phyloP scores from a whole-genome alignment of 148 eudicot genomes.

The Dianthus caryophyllus region DNA sequence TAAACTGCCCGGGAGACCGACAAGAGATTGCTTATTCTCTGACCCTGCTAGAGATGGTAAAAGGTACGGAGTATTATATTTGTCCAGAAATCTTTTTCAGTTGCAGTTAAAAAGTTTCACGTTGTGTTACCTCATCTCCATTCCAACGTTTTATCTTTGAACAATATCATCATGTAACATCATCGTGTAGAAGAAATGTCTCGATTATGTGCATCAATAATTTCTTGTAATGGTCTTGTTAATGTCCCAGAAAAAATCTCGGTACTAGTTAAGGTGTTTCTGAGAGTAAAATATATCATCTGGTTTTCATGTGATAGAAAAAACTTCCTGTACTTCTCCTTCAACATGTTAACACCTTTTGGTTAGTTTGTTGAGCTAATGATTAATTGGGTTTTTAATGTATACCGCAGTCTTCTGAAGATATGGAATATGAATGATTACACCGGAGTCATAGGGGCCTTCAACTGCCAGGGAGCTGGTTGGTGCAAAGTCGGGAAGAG shows the following conservation, averaged over 20 bases:
- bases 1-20: conserved; percentile 85
- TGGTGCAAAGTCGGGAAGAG: conserved; percentile 84
- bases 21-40: conserved; percentile 64
- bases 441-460: conserved; percentile 76
- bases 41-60: conserved; percentile 85
- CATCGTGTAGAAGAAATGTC: too few relatives aligned
- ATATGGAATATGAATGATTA: conserved; percentile 83
- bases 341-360: too few relatives aligned
- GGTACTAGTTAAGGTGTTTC: too few relatives aligned
- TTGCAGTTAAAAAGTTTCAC: background rate
- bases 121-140: background rate
- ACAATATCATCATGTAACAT: too few relatives aligned
- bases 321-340: background rate
- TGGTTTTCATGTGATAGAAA: too few relatives aligned
- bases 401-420: conserved; percentile 53
- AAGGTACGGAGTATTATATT: too few relatives aligned
- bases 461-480: conserved; percentile 96
- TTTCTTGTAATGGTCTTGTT: too few relatives aligned
- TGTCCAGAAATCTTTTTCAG: background rate
- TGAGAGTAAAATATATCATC: too few relatives aligned
- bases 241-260: too few relatives aligned
- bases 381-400: conserved; percentile 2
- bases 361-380: background rate
- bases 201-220: too few relatives aligned
- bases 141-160: too few relatives aligned